Evolutionary conservation across 352 stramenopile species (phyloP).

Genomic region (Peronospora belbahrii): DNA sequence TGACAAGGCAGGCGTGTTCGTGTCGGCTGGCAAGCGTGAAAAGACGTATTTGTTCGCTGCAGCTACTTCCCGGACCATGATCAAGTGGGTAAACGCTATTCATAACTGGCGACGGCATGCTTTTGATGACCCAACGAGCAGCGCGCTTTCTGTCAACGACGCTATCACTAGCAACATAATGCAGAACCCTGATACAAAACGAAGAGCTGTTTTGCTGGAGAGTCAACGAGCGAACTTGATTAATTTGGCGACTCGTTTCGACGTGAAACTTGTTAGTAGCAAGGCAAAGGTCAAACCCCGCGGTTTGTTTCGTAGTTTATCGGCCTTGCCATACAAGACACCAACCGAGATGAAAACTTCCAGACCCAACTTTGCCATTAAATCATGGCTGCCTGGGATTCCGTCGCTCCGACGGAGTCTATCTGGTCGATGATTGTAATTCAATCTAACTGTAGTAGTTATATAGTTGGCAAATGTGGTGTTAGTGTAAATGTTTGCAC

Average conservation of each 20-base stretch:
- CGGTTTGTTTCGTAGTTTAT: constrained; percentile 11
- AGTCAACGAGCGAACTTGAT: constrained; percentile 21
- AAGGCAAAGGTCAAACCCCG: constrained; percentile 9
- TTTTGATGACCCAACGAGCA: constrained; percentile 45
- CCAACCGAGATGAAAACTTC: constrained; percentile 11
- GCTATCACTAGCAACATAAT: constrained; percentile 16
- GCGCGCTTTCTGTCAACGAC: constrained; percentile 26
- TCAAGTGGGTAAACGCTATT: constrained; percentile 56
- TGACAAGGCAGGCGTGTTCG: constrained; percentile 40
- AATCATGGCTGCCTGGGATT: constrained; percentile 30
- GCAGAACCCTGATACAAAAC: constrained; percentile 8
- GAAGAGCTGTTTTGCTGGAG: constrained; percentile 15
- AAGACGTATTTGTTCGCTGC: constrained; percentile 45
- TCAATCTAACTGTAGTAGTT: too few species aligned
- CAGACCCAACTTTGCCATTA: constrained; percentile 19
- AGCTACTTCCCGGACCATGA: constrained; percentile 44
- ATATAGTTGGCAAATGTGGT: too few species aligned
- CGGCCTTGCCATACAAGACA: constrained; percentile 7
- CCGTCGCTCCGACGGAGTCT: constrained; percentile 22
- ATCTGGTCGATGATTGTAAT: constrained; percentile 16
- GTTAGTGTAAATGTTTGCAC: constrained; percentile 11
- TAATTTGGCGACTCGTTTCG: constrained; percentile 37
- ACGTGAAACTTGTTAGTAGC: constrained; percentile 32
- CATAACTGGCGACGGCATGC: constrained; percentile 64
- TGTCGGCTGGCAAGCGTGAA: constrained; percentile 24